Base-by-base conservation (phyloP, 495 filamentous ascomycete species). In the Jackrogersella minutella region DNA sequence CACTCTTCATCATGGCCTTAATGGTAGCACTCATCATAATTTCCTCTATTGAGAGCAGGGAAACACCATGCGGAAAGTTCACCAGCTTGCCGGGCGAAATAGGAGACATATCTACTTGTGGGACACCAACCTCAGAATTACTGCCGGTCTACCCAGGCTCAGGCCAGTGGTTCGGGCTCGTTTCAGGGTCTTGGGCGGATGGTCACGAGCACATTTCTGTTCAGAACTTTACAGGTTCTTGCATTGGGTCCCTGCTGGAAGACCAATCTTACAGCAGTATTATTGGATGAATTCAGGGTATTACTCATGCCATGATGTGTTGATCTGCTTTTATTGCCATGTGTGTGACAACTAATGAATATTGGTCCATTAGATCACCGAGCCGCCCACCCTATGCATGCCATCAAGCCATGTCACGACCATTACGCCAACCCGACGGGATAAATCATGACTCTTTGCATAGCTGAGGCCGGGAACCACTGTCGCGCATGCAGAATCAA, bases 231-330 rank as follows among this genome's bases (percentile, higher is more conserved):
- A 47, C 37, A 9, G 54, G 54, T 17, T 58, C 39, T 24, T 58
- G 40, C 19, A 36, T 47, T 19, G 40, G 60, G 19, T 57, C 71
- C 8, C 58, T 75, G 9, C 1, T 44, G 16, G 40, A 58, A 46
- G 54, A 37, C 2, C 14, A 68, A 19, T 26, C 7, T n/a, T 58
- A 47, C 30, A 13, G 24, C 11, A 11, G 9, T 16, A 33, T n/a
- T 31, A 17, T 16, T 17, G 7, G 9, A 16, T 19, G n/a, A 31
- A 17, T 1, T 41, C 16, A 19, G 17, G 21, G 17, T 5, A 17
- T 17, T 41, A 46, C 41, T 10, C 19, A 6, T 6, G 21, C n/a
- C n/a, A 47, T 47, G 22, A 21, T 47, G 22, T 19, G 43, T 28
- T 47, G 21, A n/a, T 28, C 40, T 19, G 40, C 40, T 43, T 43